These are phyloP conservation scores for Talaromyces atroroseus DNA, from an alignment of 2,329 filamentous ascomycete species.

Conservation along the genomic window DNA sequence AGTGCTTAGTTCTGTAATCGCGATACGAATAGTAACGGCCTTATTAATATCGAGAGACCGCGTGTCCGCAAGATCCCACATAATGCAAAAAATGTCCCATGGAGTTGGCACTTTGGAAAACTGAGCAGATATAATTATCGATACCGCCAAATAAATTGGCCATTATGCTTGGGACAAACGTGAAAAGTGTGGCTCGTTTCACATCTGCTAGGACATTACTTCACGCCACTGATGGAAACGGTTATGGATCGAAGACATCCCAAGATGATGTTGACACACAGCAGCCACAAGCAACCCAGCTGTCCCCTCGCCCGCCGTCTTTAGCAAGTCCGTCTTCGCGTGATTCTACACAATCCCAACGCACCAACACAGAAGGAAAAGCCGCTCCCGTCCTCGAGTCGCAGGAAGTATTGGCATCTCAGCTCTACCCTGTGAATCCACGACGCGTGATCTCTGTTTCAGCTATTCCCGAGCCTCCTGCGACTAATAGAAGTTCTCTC, in stretches of 20 bases:
- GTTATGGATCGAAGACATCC: background rate
- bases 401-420: slow-evolving; percentile 3
- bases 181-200: background rate
- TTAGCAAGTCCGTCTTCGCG: slow-evolving; percentile 3
- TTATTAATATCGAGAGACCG: background rate
- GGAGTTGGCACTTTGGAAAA: background rate
- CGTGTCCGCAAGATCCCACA: background rate
- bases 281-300: slow-evolving; percentile 4
- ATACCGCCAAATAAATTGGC: background rate
- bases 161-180: background rate
- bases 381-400: background rate
- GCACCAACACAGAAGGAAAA: background rate
- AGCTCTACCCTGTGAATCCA: background rate
- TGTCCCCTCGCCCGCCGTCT: background rate
- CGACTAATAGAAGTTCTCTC: background rate
- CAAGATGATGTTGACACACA: background rate
- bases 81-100: background rate
- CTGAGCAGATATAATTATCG: background rate
- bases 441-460: background rate
- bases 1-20: background rate
- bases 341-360: slow-evolving; percentile 6
- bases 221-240: background rate
- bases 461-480: background rate
- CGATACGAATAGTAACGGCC: background rate
- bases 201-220: background rate